Conservation (phyloP, 2,329 filamentous ascomycete species). For the Xylariaceae sp. region DNA sequence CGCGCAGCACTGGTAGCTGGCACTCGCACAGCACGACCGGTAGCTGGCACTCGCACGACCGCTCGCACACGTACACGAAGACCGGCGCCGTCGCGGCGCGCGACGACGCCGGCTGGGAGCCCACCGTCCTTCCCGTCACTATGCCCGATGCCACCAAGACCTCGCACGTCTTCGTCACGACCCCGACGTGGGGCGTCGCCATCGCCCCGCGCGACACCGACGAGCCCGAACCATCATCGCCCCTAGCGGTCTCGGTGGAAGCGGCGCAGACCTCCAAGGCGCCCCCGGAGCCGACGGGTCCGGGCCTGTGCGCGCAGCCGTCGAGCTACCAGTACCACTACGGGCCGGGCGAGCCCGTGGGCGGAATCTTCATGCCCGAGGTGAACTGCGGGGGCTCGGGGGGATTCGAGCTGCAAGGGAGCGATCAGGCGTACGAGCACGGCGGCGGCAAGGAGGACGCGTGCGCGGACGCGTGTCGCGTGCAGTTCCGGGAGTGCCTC, state of each 20-base stretch:
- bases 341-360: conserved; percentile 52
- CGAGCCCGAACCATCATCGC: too few relatives aligned
- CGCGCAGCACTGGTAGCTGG: too few relatives aligned
- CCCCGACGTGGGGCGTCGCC: conserved; percentile 18
- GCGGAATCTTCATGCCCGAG: conserved; percentile 42
- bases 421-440: conserved; percentile 43
- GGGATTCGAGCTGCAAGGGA: conserved; percentile 29
- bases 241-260: too few relatives aligned
- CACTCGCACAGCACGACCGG: too few relatives aligned
- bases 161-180: conserved; percentile 24
- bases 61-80: too few relatives aligned
- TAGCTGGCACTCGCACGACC: too few relatives aligned
- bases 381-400: conserved; percentile 47
- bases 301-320: conserved; percentile 47
- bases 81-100: too few relatives aligned
- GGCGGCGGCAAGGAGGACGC: conserved; percentile 33
- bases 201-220: conserved; percentile 26
- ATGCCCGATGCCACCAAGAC: conserved; percentile 10
- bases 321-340: conserved; percentile 55
- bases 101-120: too few relatives aligned
- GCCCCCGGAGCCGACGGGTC: conserved; percentile 39
- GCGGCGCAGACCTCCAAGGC: too few relatives aligned
- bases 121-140: too few relatives aligned
- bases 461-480: conserved; percentile 45
- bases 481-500: conserved; percentile 41